Evolutionary conservation across 2,329 filamentous ascomycete genomes (phyloP), one percentile per base, ranked within the genome.

Genomic region (Dactylellina leptospora): DNA sequence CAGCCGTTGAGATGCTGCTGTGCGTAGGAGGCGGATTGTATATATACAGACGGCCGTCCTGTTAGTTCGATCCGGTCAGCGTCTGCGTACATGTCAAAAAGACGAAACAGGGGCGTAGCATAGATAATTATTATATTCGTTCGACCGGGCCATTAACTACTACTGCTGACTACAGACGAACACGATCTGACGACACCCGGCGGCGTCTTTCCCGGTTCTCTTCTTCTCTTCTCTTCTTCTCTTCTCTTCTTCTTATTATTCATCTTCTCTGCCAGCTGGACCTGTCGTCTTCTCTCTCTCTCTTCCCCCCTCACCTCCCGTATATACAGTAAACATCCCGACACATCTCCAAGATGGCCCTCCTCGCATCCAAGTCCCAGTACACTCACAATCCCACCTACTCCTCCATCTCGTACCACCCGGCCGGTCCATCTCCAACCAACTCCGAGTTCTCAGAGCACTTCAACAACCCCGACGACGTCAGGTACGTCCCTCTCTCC

Each of bases 401-500:
- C 70, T 64, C 48, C 25, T 72, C 75, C 42, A 69, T 71, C 23
- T 74, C 75, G 13, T 73, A 75, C 27, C 74, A 76, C 50, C 75
- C 74, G 25, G 64, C 75, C 36, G 68, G 75, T 28, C 72, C 76
- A 38, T 77, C 76, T 33, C 75, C 76, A 22, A 76, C 76, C 33
- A 76, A 75, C 56, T 77, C 75, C 10, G 76, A 77, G 48, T 77
- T 76, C 50, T 77, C 76, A 8, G 76, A 77, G 36, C 74, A 75
- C 40, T 74, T 64, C 23, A 56, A 69, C 48, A 51, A 75, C 40
- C 54, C 74, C 13, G 76, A 77, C 51, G 76, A 77, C 73, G 75
- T 77, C 64, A 68, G 76, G 76, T 77, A 74, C 38, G 73, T 38
- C 33, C 22, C 20, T 18, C 28, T 23, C n/a, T 23, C 22, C 44